Percentiles rank a stretch among this genome's conserved stretches.
These are phyloP conservation scores for Boletellus ananiceps DNA, from an alignment of 768 basidiomycete species.

Conservation along the genomic window DNA sequence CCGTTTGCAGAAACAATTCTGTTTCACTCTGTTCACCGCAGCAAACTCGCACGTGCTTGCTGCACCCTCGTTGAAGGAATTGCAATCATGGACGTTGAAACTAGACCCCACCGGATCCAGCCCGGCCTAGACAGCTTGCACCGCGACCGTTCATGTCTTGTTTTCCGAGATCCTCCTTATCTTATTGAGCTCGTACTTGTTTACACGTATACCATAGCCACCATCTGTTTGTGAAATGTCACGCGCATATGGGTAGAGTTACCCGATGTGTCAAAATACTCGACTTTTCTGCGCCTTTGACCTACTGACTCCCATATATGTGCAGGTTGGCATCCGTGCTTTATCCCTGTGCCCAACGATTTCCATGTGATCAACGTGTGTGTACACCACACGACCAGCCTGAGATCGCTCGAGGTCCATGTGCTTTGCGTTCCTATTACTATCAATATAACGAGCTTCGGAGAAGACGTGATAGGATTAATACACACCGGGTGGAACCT, in stretches of 20 bases:
- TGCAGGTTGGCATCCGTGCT: too few relatives aligned
- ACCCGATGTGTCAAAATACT: neutral
- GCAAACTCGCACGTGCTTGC: constrained; percentile 90
- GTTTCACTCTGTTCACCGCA: constrained; percentile 87
- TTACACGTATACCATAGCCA: constrained; percentile 28
- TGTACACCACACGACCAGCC: neutral
- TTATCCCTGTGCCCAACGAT: too few relatives aligned
- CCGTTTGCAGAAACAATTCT: constrained; percentile 63
- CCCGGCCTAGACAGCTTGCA: constrained; percentile 32
- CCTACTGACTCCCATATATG: too few relatives aligned
- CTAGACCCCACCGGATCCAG: constrained; percentile 75
- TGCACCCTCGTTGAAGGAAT: constrained; percentile 76
- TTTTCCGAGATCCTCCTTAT: constrained; percentile 4
- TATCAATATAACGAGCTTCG: constrained; percentile 3
- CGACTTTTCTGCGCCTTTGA: too few relatives aligned
- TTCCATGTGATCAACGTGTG: too few relatives aligned
- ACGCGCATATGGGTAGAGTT: too few relatives aligned
- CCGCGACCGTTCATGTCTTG: too few relatives aligned
- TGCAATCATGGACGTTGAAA: constrained; percentile 79
- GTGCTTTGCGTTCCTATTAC: neutral
- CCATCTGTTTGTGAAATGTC: constrained; percentile 10
- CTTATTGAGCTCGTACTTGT: constrained; percentile 20
- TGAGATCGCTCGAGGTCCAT: too few relatives aligned
- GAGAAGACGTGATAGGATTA: constrained; percentile 7
- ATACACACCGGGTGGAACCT: constrained; percentile 5